phyloP scores from a whole-genome alignment of 2,329 filamentous ascomycete species.

The Xylaria sp. region DNA sequence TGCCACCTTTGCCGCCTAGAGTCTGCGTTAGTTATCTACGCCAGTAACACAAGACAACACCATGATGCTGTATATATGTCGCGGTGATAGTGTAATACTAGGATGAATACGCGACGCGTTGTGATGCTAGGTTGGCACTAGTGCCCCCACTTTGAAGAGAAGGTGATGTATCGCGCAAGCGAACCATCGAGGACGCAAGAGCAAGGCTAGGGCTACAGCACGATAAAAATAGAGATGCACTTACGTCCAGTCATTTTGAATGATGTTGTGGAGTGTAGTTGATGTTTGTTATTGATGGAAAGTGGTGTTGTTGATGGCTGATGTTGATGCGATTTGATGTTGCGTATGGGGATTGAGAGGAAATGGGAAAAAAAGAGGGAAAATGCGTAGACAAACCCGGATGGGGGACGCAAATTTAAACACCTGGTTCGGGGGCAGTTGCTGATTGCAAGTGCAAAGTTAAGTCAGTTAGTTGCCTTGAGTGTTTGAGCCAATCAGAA shows the following conservation, averaged over 20 bases:
- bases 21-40: slow-evolving; percentile 57
- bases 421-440: slow-evolving; percentile 44
- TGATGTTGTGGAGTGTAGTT: slow-evolving; percentile 46
- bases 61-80: slow-evolving; percentile 13
- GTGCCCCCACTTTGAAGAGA: slow-evolving; percentile 42
- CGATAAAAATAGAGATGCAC: slow-evolving; percentile 51
- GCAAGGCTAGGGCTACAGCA: slow-evolving; percentile 27
- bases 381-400: slow-evolving; percentile 30
- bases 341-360: slow-evolving; percentile 46
- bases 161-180: slow-evolving; percentile 10
- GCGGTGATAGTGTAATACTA: slow-evolving; percentile 9
- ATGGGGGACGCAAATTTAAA: slow-evolving; percentile 37
- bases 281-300: slow-evolving; percentile 45
- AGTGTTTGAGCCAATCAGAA: slow-evolving; percentile 41
- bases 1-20: slow-evolving; percentile 91
- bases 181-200: slow-evolving; percentile 33
- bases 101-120: slow-evolving; percentile 48
- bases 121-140: slow-evolving; percentile 28
- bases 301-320: slow-evolving; percentile 44
- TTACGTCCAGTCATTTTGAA: slow-evolving; percentile 79
- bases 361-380: slow-evolving; percentile 37
- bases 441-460: slow-evolving; percentile 46
- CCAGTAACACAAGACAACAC: not conserved
- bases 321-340: slow-evolving; percentile 37
- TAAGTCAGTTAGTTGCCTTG: slow-evolving; percentile 27